These are phyloP conservation scores for Acanthamoeba royreba DNA, from an alignment of 208 protist species.

Conservation along the genomic window DNA sequence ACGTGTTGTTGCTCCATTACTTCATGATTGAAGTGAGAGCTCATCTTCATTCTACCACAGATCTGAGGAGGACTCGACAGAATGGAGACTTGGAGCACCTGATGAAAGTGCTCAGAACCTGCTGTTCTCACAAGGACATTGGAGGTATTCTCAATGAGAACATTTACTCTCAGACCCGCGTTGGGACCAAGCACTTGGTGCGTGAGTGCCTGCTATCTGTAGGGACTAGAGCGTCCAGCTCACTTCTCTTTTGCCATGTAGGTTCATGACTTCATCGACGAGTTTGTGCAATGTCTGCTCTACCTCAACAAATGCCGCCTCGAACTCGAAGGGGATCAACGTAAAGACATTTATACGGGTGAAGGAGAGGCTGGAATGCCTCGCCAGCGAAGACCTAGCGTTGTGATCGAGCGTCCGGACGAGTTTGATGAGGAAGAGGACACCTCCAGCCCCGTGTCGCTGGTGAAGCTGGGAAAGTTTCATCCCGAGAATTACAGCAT, in stretches of 20 bases:
- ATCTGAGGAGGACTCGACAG: neutral
- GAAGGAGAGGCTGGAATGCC: neutral
- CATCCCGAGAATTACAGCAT: neutral
- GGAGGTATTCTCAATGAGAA: constrained; percentile 30
- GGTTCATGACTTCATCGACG: constrained; percentile 23
- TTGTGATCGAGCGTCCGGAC: neutral
- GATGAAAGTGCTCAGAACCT: neutral
- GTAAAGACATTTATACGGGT: neutral
- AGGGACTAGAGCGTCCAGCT: neutral
- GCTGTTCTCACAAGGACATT: constrained; percentile 22
- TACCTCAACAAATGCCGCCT: neutral
- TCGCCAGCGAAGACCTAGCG: neutral
- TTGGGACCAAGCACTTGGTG: neutral
- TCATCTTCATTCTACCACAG: too few relatives aligned
- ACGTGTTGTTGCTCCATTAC: too few relatives aligned
- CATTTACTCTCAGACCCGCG: constrained; percentile 1
- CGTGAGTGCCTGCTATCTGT: neutral
- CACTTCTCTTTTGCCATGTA: neutral
- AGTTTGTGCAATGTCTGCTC: neutral
- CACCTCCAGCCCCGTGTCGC: neutral
- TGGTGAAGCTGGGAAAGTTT: neutral
- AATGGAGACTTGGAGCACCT: neutral
- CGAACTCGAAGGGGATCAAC: neutral
- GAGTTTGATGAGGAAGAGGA: neutral
- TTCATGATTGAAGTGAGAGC: too few relatives aligned